Base-by-base conservation (phyloP, 83 land plant species). In the Isoetes engelmannii region DNA sequence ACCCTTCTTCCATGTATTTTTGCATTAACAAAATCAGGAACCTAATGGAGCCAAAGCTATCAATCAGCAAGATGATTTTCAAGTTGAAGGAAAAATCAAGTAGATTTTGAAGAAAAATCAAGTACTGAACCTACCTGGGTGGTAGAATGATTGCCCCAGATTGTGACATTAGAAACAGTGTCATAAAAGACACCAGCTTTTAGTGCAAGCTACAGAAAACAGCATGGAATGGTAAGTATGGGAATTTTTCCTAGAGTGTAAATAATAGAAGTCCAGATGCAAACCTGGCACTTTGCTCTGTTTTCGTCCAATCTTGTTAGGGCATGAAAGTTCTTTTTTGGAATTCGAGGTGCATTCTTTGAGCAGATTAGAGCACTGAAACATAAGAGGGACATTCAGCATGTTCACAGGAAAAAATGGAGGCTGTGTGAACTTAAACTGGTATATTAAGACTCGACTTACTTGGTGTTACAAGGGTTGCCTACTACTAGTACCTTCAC, bases 141-240 rank as follows among this genome's bases (percentile, higher is more conserved):
- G 4, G 98, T 93, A 12, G 96, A 89, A 72, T 93, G 98, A 60
- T 93, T 93, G 63, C 98, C 98, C 98, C 98, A 93, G 12, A 93
- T 93, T 28, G 98, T 87, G 53, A 89, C 73, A 69, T 93, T 90
- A 37, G 98, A 93, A 13, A 93, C 98, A 72, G 87, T 84, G 65
- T 93, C 98, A 74, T 92, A 92, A 67, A 93, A 93, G 0, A 90
- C 92, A 43, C 98, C 96, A n/a, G 98, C 98, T 83, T 86, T 90
- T 0, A 90, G 83, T 6, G 98, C 98, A 19, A 90, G 85, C 96
- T 90, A 82, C 68, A 69, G 13, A 51, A 19, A 20, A 12, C 2
- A 28, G 37, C 37, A 28, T 28, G 37, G 37, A 28, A 28, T 28
- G 37, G 37, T 28, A 28, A 28, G 37, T 28, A 28, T 28, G 37